Evolutionary conservation across 139 green algal genomes (phyloP), one percentile per base, ranked within the genome.

Genomic region (Desmodesmus armatus): DNA sequence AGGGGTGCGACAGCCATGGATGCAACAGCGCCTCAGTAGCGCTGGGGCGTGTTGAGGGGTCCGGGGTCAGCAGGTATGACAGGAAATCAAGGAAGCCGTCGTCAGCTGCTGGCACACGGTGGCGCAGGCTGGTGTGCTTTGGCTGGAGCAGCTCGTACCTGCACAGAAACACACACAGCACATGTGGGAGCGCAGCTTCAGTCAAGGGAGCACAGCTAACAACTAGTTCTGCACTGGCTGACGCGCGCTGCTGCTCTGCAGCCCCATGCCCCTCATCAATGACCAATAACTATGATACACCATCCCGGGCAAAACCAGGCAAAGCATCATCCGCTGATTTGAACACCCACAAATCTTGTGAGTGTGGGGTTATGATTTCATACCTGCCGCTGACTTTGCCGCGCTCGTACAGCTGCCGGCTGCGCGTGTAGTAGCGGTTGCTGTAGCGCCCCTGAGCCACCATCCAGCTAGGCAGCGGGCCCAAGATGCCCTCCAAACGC

Each of bases 401-500:
- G 39, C 89, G 89, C 87, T 96, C 94, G 73, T 94, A 97, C 5
- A 98, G 84, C 70, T 90, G 85, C 17, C 94, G 90, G 44, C 87
- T 87, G 31, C 87, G 87, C 35, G 95, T 98, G 78, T 76, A 84
- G 44, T 76, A 99, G 60, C 95, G 93, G 82, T 94, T 89, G 0
- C 90, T 84, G 85, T 96, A 97, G 39, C 93, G 90, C 1, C 96
- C 95, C 44, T 89, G 83, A 25, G 73, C 41, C 41, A 98, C 80
- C 91, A 99, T 94, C 80, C 82, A 88, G 58, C 80, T 88, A 1
- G 96, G 94, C 35, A 99, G 65, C 5, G 94, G 93, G 7, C 96
- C 97, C 33, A 98, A 83, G 51, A 99, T 96, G 84, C 94, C 93
- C 53, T 98, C 93, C 49, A 99, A 63, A 4, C 96, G 92, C 13